Evolutionary conservation across 768 basidiomycete species (phyloP), one percentile per base, ranked within the genome.

Genomic region (Amanita polypyramis): DNA sequence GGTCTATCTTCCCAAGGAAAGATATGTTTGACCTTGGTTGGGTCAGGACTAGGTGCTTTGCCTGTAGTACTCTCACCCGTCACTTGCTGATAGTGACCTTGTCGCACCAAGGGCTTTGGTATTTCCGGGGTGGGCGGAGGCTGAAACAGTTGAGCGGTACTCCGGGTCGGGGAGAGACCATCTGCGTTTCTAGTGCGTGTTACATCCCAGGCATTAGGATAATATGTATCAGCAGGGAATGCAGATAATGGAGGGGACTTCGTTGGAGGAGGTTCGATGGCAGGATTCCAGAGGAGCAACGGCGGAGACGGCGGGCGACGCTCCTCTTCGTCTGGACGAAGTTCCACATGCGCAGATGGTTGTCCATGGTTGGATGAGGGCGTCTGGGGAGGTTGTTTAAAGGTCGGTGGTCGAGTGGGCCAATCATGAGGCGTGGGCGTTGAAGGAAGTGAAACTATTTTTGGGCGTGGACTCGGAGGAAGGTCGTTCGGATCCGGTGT

Each of bases 1-100:
- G 77, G 82, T 55, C 76, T 75, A 50, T 80, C 76, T 60, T 99
- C 95, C 95, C 95, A 99, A n/a, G 95, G 93, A 63, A 99, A 98
- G 29, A 96, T 70, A 29, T 74, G 68, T 51, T 82, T 82, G 17
- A 94, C 76, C 57, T 86, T 86, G 20, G 65, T 65, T 21, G 69
- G 74, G 60, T 93, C 87, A 3, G 92, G 89, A 54, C 70, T 74
- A 5, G 75, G 74, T 10, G 66, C 64, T 12, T 60, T 55, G 9
- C 70, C 67, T 25, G 60, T 53, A n/a, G 62, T 55, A 33, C 65
- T 66, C 19, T 74, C 73, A n/a, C 74, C 74, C 1, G 70, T 72
- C 15, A 85, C 79, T 56, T 75, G 75, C 12, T 74, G 70, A 65
- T 94, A 88, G 58, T 88, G 77, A 6, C 87, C 85, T 61, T 87